Conservation (phyloP, 2,329 filamentous ascomycete genomes). For the Fusarium sp. region DNA sequence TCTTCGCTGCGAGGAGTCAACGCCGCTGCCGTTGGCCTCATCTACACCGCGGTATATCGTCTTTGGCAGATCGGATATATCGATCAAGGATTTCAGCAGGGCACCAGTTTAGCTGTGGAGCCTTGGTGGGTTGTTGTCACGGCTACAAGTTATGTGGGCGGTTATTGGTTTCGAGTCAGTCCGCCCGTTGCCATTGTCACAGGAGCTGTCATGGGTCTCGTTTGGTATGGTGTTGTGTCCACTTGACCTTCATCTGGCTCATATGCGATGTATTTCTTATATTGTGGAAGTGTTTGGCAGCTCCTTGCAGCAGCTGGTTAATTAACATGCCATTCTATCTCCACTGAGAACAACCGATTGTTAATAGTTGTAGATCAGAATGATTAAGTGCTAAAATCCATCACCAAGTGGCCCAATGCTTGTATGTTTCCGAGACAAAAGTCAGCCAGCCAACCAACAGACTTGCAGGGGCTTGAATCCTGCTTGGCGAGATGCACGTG, state of each 20-base stretch:
- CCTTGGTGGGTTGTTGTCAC: slow-evolving; percentile 76
- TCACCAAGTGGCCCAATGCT: not conserved
- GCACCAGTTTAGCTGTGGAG: slow-evolving; percentile 66
- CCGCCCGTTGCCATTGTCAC: slow-evolving; percentile 50
- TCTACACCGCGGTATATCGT: slow-evolving; percentile 74
- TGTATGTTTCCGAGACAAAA: not conserved
- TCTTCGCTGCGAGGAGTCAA: slow-evolving; percentile 67
- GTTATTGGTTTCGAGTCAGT: slow-evolving; percentile 48
- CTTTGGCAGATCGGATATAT: slow-evolving; percentile 73
- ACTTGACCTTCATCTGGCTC: not conserved
- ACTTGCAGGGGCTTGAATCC: not conserved
- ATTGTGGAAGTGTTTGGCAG: not conserved
- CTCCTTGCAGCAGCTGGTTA: not conserved
- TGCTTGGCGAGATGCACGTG: not conserved
- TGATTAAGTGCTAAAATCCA: not conserved
- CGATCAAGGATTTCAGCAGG: slow-evolving; percentile 59
- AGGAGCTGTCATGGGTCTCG: slow-evolving; percentile 50
- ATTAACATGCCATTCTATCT: not conserved
- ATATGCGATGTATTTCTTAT: not conserved
- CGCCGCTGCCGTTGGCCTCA: slow-evolving; percentile 69
- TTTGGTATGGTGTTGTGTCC: slow-evolving; percentile 46
- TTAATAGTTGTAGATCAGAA: not conserved
- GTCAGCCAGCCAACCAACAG: not conserved
- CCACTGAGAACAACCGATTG: not conserved
- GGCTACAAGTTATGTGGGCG: slow-evolving; percentile 58